Percentiles rank a stretch among this genome's conserved stretches.
These are phyloP conservation scores for Plasmodium malariae DNA, from an alignment of 169 alveolate genomes.

Conservation along the genomic window DNA sequence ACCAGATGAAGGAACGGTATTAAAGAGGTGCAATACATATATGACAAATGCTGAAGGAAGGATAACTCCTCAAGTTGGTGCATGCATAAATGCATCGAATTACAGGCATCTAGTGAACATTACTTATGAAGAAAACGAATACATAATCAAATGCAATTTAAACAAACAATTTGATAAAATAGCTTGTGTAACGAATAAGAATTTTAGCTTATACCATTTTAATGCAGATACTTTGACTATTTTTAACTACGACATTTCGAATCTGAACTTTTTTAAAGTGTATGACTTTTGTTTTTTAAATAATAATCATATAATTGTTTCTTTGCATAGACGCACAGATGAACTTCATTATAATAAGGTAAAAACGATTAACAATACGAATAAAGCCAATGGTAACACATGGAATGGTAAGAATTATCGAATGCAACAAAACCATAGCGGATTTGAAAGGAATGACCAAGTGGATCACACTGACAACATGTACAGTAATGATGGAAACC, in stretches of 20 bases:
- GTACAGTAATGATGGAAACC: no score
- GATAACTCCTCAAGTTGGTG: neutral
- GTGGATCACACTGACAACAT: no score
- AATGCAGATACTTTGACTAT: neutral
- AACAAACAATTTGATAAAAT: slow-evolving; percentile 26
- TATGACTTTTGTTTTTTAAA: slow-evolving; percentile 31
- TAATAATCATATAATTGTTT: slow-evolving; percentile 10
- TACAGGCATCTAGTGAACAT: slow-evolving; percentile 35
- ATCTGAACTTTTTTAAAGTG: slow-evolving; percentile 9
- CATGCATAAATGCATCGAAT: neutral
- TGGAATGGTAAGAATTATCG: no score
- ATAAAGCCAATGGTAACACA: no score
- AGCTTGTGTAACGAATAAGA: slow-evolving; percentile 45
- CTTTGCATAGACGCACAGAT: slow-evolving; percentile 4
- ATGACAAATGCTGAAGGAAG: neutral
- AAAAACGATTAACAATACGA: no score
- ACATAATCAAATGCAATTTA: neutral
- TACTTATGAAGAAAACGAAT: slow-evolving; percentile 20
- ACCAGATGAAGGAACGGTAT: neutral
- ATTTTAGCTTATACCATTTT: slow-evolving; percentile 35
- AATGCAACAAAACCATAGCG: no score
- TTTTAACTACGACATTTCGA: slow-evolving; percentile 33
- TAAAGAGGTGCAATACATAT: neutral
- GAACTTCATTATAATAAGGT: no score
- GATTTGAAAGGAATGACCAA: no score